Evolutionary conservation across 1,284 basidiomycete species (phyloP).

Genomic region (Xanthoconium separans): DNA sequence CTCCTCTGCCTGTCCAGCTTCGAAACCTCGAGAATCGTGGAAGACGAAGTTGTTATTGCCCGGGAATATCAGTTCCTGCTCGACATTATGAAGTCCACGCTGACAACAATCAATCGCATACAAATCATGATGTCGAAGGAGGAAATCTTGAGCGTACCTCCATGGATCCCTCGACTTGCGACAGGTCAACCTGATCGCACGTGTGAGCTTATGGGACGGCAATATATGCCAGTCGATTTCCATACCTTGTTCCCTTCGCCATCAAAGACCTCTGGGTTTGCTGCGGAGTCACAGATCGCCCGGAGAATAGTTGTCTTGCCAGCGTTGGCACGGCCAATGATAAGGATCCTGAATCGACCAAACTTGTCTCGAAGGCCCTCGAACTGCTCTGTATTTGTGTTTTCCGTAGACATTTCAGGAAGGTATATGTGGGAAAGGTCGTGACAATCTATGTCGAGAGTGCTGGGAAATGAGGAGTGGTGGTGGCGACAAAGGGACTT

Average conservation of each 20-base stretch:
- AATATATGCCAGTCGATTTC: background rate
- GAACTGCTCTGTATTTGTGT: background rate
- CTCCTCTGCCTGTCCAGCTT: background rate
- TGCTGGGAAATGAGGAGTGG: too few species aligned
- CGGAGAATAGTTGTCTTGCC: conserved; percentile 13
- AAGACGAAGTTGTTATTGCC: background rate
- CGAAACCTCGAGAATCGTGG: background rate
- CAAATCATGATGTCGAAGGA: too few species aligned
- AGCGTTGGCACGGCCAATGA: conserved; percentile 5
- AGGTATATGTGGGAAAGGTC: background rate
- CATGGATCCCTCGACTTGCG: background rate
- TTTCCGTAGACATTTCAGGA: background rate
- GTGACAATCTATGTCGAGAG: too few species aligned
- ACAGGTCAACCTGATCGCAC: background rate
- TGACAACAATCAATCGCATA: background rate
- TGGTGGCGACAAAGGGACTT: too few species aligned
- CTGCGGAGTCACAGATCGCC: conserved; percentile 2
- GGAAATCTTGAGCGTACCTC: background rate
- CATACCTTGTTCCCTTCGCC: background rate
- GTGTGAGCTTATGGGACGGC: background rate
- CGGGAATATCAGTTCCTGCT: background rate
- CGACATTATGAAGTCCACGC: background rate
- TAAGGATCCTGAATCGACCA: background rate
- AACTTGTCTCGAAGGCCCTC: background rate
- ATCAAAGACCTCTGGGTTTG: conserved; percentile 7